Base-by-base conservation (phyloP, 208 protist genomes). In the Leishmania major region DNA sequence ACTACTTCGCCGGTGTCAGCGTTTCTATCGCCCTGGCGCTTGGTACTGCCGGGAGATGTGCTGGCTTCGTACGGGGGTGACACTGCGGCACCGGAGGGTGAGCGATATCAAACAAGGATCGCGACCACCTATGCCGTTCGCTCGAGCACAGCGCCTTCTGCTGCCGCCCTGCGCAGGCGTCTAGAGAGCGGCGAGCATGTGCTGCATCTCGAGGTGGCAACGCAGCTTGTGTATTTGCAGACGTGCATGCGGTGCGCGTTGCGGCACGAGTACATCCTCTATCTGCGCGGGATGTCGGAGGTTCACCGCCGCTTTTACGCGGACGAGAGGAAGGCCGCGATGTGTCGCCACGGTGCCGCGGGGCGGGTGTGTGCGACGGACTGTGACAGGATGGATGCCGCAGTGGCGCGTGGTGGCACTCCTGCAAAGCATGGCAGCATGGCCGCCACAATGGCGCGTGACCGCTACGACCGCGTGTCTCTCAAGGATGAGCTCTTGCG, bases 201-300 rank as follows among this genome's bases (percentile, higher is more conserved):
- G 13, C 40, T 84, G 35, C 81, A 84, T 25, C 57, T 13, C 1
- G 81, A 84, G 57, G 81, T 84, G 66, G 81, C 75, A 17, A 47
- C 51, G 1, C 40, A 77, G 35, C 70, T 84, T 2, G 5, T 37
- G 3, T 84, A 80, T 40, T 25, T 84, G 76, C 15, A 67, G 81
- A 28, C 35, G 67, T 80, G 81, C 55, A 84, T 84, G 75, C 75
- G 66, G 59, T 75, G 60, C 7, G 81, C 69, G 37, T 31, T 84
- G 81, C 66, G n/a, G 37, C 69, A 40, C 57, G 75, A 84, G 76
- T 84, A 84, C 53, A 75, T 64, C 47, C 69, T 84, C 7, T 64
- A 77, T 71, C 69, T 84, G n/a, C 81, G 81, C 35, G 75, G 81
- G 17, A 70, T 84, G 35, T 55, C 49, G 40, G 62, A 37, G 7